A percentile compares a stretch with the other conserved stretches of the same genome.
Evolutionary conservation across 495 filamentous ascomycete genomes (phyloP).

Genomic region (Talaromyces stipitatus): DNA sequence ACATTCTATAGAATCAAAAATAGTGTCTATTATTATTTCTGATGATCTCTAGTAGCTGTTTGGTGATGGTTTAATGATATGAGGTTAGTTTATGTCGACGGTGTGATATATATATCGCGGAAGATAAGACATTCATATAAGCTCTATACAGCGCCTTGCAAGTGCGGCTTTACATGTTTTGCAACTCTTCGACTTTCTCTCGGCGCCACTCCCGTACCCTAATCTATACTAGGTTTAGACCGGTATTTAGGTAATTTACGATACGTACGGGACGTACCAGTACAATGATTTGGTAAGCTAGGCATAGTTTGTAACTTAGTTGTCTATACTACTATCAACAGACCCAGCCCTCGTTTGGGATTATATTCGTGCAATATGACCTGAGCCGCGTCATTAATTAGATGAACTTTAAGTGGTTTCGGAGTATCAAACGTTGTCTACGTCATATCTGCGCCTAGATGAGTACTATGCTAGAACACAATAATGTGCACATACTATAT

Average conservation of each 20-base stretch:
- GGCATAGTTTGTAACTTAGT: neutral
- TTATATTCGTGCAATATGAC: conserved; percentile 10
- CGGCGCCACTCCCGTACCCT: neutral
- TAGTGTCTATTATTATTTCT: no score
- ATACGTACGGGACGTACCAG: neutral
- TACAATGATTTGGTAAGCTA: conserved; percentile 1
- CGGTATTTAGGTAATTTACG: conserved; percentile 2
- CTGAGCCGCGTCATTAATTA: neutral
- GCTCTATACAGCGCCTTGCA: conserved; percentile 1
- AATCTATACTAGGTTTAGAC: no score
- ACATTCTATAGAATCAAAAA: no score
- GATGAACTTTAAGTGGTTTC: neutral
- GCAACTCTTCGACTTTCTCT: conserved; percentile 2
- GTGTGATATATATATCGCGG: no score
- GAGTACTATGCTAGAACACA: neutral
- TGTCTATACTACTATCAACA: neutral
- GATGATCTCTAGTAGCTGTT: no score
- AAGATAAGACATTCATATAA: no score
- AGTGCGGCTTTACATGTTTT: neutral
- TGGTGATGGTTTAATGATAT: no score
- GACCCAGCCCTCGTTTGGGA: neutral
- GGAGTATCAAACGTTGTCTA: neutral
- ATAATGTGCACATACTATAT: neutral
- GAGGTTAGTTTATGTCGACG: no score
- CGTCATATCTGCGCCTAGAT: neutral